These are phyloP conservation scores for Otatea glauca DNA, from an alignment of 176 grass and related monocot genomes.

Conservation along the genomic window DNA sequence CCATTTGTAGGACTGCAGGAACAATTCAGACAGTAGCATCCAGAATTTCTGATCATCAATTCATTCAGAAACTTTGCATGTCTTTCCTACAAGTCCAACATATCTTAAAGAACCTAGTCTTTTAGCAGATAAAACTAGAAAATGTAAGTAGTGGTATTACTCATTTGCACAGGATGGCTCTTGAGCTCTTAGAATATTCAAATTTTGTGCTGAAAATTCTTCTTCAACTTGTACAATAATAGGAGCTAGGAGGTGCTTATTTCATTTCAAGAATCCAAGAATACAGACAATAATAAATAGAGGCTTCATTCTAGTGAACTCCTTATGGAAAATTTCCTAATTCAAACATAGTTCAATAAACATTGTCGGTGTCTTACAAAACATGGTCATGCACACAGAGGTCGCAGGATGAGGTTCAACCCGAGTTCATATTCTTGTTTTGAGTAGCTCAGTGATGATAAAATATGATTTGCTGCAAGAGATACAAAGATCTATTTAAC, in stretches of 20 bases:
- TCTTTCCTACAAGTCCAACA: background rate
- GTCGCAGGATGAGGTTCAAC: background rate
- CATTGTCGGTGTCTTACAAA: background rate
- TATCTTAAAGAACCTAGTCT: background rate
- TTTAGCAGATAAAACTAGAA: background rate
- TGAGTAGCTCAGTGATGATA: background rate
- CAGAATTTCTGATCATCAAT: background rate
- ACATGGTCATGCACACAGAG: background rate
- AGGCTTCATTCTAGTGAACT: background rate
- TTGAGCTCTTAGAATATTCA: background rate
- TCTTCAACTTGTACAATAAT: slow-evolving; percentile 8
- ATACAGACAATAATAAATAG: background rate
- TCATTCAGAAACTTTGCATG: background rate
- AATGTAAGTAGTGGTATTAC: background rate
- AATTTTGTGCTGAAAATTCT: slow-evolving; percentile 5
- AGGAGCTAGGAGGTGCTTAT: background rate
- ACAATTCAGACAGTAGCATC: background rate
- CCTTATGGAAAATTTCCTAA: background rate
- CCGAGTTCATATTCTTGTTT: background rate
- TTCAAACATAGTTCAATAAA: background rate
- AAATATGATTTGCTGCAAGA: background rate
- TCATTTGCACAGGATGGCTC: background rate
- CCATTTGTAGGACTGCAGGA: background rate
- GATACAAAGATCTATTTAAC: background rate
- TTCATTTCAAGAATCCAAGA: background rate